Conservation (phyloP, 257 asterid species). For the Marsdenia floribunda region DNA sequence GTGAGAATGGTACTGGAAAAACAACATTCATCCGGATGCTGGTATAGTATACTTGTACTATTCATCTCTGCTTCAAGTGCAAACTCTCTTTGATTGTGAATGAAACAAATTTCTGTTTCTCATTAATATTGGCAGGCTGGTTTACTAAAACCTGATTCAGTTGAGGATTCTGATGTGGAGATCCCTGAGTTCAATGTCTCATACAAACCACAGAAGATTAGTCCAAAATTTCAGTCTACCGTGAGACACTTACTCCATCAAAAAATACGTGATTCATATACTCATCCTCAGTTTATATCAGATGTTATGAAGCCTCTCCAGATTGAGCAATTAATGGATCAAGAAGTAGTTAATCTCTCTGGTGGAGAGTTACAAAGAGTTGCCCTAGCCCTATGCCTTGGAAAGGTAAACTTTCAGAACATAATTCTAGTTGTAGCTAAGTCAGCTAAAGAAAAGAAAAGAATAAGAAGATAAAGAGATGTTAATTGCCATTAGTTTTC, state of each 20-base stretch:
- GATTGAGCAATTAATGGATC: slow-evolving; percentile 98
- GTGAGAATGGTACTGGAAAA: slow-evolving; percentile 99
- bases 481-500: not conserved
- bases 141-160: slow-evolving; percentile 75
- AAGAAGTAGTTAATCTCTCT: slow-evolving; percentile 89
- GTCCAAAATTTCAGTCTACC: slow-evolving; percentile 64
- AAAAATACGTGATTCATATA: slow-evolving; percentile 80
- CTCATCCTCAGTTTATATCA: slow-evolving; percentile 87
- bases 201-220: slow-evolving; percentile 95
- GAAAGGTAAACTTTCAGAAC: slow-evolving; percentile 52
- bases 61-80: slow-evolving; percentile 4
- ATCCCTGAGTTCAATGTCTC: slow-evolving; percentile 96
- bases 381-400: slow-evolving; percentile 88
- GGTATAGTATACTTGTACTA: slow-evolving; percentile 35
- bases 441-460: too few relatives aligned
- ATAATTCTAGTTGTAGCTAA: not conserved
- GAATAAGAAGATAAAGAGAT: too few relatives aligned
- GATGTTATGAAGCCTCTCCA: slow-evolving; percentile 99
- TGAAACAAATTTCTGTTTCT: not conserved
- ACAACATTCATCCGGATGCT: slow-evolving; percentile 96
- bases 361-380: slow-evolving; percentile 99
- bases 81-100: slow-evolving; percentile 6
- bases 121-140: slow-evolving; percentile 64
- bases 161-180: slow-evolving; percentile 70
- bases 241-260: slow-evolving; percentile 78